A percentile compares a stretch with the other conserved stretches of the same genome.
Conservation (phyloP, 768 basidiomycete species). For the Leccinum variicolor region DNA sequence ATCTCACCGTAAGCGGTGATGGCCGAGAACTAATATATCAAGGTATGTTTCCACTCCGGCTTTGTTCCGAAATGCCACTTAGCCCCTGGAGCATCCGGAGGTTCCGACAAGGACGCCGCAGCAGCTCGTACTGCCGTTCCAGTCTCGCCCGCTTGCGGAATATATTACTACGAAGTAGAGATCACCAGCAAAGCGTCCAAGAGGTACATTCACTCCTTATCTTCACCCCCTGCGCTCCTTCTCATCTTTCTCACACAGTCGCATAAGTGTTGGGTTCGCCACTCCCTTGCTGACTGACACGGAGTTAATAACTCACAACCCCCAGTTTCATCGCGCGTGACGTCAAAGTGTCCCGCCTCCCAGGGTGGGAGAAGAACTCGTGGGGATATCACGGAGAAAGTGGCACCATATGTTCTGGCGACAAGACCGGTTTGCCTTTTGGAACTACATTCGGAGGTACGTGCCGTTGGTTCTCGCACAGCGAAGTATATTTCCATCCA, state of each 20-base stretch:
- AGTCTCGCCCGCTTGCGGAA: slow-evolving; percentile 82
- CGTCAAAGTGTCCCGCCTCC: slow-evolving; percentile 69
- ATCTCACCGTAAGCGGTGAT: slow-evolving; percentile 61
- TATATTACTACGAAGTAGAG: slow-evolving; percentile 93
- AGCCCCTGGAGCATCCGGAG: slow-evolving; percentile 42
- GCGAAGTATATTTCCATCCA: background rate
- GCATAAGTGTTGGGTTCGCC: slow-evolving; percentile 77
- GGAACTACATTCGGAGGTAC: slow-evolving; percentile 80
- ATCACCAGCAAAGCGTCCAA: slow-evolving; percentile 75
- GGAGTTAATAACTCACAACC: slow-evolving; percentile 10
- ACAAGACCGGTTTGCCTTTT: slow-evolving; percentile 68
- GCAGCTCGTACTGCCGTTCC: slow-evolving; percentile 74
- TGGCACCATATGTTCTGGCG: slow-evolving; percentile 71
- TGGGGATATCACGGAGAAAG: slow-evolving; percentile 96
- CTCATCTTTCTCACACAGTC: slow-evolving; percentile 39
- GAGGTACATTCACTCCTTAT: slow-evolving; percentile 49
- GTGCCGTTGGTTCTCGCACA: slow-evolving; percentile 18
- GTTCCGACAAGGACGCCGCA: slow-evolving; percentile 79
- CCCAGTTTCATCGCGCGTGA: slow-evolving; percentile 63
- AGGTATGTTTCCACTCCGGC: slow-evolving; percentile 40
- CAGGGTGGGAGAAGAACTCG: slow-evolving; percentile 81
- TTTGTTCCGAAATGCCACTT: slow-evolving; percentile 2
- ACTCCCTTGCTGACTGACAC: background rate
- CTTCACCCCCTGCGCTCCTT: slow-evolving; percentile 5
- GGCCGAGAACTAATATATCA: slow-evolving; percentile 73